Evolutionary conservation across 805 yeast genomes (phyloP).

Genomic region (Starmera caribaea): DNA sequence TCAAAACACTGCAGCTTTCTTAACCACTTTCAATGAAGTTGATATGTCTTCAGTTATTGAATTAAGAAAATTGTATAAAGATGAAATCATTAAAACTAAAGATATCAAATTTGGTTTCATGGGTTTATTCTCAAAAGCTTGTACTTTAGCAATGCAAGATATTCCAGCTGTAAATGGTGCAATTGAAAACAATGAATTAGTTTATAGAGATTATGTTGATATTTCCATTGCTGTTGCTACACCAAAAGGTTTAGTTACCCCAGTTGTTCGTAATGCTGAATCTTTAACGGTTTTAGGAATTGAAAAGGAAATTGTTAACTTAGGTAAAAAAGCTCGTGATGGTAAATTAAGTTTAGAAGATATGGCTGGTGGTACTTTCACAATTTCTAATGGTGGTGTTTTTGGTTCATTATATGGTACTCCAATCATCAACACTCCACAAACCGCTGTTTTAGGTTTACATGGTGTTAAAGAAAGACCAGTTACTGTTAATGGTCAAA

Average conservation of each 20-base stretch:
- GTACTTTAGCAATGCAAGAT: conserved; percentile 86
- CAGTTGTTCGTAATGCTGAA: conserved; percentile 96
- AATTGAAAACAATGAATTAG: conserved; percentile 89
- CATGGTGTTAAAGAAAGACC: conserved; percentile 98
- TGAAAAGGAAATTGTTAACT: conserved; percentile 71
- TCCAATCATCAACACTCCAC: conserved; percentile 97
- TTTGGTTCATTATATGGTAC: conserved; percentile 97
- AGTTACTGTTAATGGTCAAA: conserved; percentile 90
- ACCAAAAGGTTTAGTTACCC: conserved; percentile 98
- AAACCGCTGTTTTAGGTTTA: conserved; percentile 94
- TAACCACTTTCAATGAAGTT: conserved; percentile 96
- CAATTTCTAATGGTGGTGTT: conserved; percentile 98
- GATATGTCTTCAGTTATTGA: conserved; percentile 90
- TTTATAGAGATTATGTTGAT: conserved; percentile 93
- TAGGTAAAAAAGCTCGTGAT: conserved; percentile 93
- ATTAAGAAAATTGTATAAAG: conserved; percentile 94
- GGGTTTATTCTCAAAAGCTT: conserved; percentile 97
- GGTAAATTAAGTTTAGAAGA: conserved; percentile 94
- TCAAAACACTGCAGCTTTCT: conserved; percentile 96
- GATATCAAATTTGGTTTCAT: conserved; percentile 96
- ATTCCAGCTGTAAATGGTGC: conserved; percentile 93
- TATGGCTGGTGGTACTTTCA: conserved; percentile 99
- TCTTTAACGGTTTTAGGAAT: conserved; percentile 79
- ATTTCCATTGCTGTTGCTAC: conserved; percentile 97
- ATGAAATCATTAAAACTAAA: conserved; percentile 86